Evolutionary conservation across 192 early-diverging fungal species (phyloP), one percentile per base, ranked within the genome.

Genomic region (Funneliformis mosseae): DNA sequence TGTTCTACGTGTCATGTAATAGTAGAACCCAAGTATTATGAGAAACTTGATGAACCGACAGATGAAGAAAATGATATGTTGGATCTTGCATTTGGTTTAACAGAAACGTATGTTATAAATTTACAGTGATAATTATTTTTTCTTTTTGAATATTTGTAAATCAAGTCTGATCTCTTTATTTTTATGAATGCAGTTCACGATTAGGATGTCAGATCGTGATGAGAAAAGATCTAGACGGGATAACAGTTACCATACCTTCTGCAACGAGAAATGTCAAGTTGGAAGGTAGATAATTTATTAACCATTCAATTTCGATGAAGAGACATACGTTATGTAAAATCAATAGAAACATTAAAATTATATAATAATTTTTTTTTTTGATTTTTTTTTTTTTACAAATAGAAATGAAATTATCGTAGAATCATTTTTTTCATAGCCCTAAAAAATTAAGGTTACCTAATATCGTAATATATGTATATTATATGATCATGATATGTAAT

Each of bases 51-150:
- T 25, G 97, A 98, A 83, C 97, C 97, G 4, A 90, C 93, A 7
- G 97, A 99, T 83, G 97, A 99, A 82, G 97, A 99, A 79, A 97
- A 98, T 81, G 97, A 99, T 84, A 98, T 99, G 97, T 84, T 99
- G 61, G 97, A 99, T 87, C 81, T 99, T 80, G 97, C 97, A 16
- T 99, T 97, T 89, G 97, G 95, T 12, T 88, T 98, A 77, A 97
- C 97, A 12, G 96, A 98, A 67, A 99, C 97, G 89, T 97, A 86
- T 81, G 92, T 83, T 33, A 42, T 45, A n/a, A 61, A 8, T 45
- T 78, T 48, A 10, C 41, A 27, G 5, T 28, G 46, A n/a, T 33
- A 63, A 7, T 68, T n/a, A n/a, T n/a, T n/a, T 63, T 33, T 6
- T 64, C 7, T 23, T 41, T 25, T 5, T 8, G 33, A 33, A 33